Conservation (phyloP, 139 green algal genomes). For the Chlorella sp. region DNA sequence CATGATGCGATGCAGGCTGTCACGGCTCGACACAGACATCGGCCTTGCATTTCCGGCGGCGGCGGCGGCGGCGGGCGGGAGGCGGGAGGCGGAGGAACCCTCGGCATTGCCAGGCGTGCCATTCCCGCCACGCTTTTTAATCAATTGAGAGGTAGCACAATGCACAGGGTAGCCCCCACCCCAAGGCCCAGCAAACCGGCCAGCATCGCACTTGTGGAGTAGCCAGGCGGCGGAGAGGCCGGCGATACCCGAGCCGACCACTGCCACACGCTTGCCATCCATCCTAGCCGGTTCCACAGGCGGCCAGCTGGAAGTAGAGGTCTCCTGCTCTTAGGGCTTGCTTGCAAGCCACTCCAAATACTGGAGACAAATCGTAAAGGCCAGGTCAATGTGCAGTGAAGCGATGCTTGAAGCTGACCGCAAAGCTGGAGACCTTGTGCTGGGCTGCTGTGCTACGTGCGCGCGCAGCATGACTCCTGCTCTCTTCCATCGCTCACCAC, state of each 20-base stretch:
- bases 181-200: neutral
- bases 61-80: neutral
- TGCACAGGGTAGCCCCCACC: neutral
- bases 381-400: no score
- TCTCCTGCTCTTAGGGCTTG: no score
- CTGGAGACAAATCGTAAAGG: no score
- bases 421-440: no score
- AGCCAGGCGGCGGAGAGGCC: slow-evolving; percentile 86
- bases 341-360: no score
- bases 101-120: neutral
- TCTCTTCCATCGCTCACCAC: neutral
- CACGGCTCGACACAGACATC: no score
- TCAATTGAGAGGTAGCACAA: neutral
- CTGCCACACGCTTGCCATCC: slow-evolving; percentile 63
- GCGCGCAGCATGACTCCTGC: no score
- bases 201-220: slow-evolving; percentile 72
- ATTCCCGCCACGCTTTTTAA: neutral
- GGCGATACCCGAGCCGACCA: slow-evolving; percentile 88
- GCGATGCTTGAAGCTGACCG: no score
- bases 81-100: neutral
- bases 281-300: neutral
- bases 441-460: no score
- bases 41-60: no score
- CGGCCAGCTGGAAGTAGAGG: neutral
- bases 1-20: neutral